phyloP scores from a whole-genome alignment of 441 rosid species.

The Heliophila coronopifolia region DNA sequence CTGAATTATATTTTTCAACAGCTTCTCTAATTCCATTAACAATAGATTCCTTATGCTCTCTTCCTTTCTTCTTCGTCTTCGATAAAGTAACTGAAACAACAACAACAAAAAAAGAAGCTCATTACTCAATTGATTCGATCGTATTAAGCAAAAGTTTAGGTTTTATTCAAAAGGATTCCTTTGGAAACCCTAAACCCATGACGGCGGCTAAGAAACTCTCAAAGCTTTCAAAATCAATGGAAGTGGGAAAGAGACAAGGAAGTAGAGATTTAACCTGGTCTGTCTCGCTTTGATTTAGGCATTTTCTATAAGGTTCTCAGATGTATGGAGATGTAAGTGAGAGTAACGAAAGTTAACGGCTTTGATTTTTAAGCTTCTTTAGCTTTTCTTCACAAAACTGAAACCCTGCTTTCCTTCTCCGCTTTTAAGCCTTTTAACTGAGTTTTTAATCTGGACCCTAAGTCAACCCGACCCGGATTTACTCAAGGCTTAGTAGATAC shows the following conservation, averaged over 20 bases:
- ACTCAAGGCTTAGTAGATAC: neutral
- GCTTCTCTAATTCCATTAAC: constrained; percentile 67
- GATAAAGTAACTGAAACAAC: constrained; percentile 61
- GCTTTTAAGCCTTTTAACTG: neutral
- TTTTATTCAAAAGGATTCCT: neutral
- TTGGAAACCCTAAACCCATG: constrained; percentile 16
- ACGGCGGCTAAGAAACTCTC: constrained; percentile 23
- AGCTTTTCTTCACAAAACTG: neutral
- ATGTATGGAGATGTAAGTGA: neutral
- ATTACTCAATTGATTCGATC: neutral
- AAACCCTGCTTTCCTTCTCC: constrained; percentile 25
- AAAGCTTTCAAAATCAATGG: neutral
- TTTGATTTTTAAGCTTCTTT: constrained; percentile 8
- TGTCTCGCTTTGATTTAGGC: constrained; percentile 96
- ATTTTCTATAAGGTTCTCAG: constrained; percentile 27
- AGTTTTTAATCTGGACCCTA: constrained; percentile 3
- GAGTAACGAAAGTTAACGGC: constrained; percentile 19
- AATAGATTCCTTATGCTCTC: constrained; percentile 73
- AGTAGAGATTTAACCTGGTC: constrained; percentile 42
- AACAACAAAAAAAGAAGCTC: neutral
- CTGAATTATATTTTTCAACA: constrained; percentile 48
- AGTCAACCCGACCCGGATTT: constrained; percentile 5
- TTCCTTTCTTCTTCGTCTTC: constrained; percentile 95
- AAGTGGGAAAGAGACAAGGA: neutral
- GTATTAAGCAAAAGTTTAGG: neutral